Evolutionary conservation across 176 grass and related monocot genomes (phyloP), one percentile per base, ranked within the genome.

Genomic region (Poa annua): DNA sequence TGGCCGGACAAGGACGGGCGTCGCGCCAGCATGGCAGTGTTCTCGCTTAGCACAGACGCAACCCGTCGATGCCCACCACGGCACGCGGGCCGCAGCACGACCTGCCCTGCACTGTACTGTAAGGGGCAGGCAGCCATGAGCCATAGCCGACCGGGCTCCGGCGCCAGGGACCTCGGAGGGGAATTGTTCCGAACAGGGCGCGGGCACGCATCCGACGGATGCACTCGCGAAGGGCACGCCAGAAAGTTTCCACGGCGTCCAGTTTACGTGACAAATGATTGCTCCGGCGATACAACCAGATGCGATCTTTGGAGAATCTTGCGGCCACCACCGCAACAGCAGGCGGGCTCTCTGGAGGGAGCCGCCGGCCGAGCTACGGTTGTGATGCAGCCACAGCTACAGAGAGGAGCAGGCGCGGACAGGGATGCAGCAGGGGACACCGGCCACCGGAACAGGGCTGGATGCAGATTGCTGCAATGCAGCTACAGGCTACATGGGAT

Each of bases 131-230:
- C 50, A 29, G 50, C 83, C 50, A 85, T 35, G 74, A 29, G 50
- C 83, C 50, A 85, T 35, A 63, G 50, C 63, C 63, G 51, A 44
- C 24, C 16, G 39, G 14, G 15, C 38, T 39, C 76, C 59, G 68
- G 45, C 79, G 66, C 60, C 44, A 74, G 65, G 77, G 73, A 17
- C 71, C 53, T 20, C 61, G 77, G 45, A 61, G 76, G 56, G 85
- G 70, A 41, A 88, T 88, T 88, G 72, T 26, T 25, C 78, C 91
- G 83, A 94, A 91, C 65, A 94, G 79, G 78, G 52, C 42, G 44
- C 75, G 85, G 64, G 85, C 94, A 49, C 17, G 32, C n/a, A 34
- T 7, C 25, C 11, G 26, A 60, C 8, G 44, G 48, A 50, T 17
- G 45, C 9, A 19, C 19, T 21, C 7, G 24, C 56, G 11, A 42